These are phyloP conservation scores for Phylloporus sp. DNA, from an alignment of 768 basidiomycete genomes.

Conservation along the genomic window DNA sequence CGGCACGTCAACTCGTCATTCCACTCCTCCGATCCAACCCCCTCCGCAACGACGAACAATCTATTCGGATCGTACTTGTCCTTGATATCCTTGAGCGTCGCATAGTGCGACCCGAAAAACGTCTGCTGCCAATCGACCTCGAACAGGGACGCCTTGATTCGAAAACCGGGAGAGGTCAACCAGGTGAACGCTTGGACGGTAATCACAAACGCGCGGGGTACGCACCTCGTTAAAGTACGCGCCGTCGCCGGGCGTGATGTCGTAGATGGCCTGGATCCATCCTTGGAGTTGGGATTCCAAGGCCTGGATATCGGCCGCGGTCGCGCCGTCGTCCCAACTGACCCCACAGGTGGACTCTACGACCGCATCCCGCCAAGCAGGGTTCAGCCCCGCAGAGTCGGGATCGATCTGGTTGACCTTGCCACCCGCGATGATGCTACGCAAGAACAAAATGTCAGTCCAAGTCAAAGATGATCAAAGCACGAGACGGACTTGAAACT, in stretches of 20 bases:
- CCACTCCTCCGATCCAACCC: constrained; percentile 26
- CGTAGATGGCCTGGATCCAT: constrained; percentile 26
- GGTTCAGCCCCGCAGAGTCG: constrained; percentile 40
- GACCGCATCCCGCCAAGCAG: constrained; percentile 43
- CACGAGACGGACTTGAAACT: constrained; percentile 9
- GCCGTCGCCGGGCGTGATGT: constrained; percentile 31
- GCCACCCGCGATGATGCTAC: constrained; percentile 43
- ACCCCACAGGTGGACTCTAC: constrained; percentile 24
- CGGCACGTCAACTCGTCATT: constrained; percentile 11
- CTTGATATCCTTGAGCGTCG: constrained; percentile 39
- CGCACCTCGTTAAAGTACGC: constrained; percentile 48
- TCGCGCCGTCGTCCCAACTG: constrained; percentile 21
- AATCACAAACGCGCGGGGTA: not conserved
- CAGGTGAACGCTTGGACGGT: no score
- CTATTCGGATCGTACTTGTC: constrained; percentile 11
- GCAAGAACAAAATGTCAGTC: not conserved
- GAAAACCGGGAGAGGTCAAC: no score
- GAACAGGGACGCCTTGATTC: constrained; percentile 44
- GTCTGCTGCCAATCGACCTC: constrained; percentile 37
- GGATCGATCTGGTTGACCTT: constrained; percentile 36
- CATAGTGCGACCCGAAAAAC: constrained; percentile 46
- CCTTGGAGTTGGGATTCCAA: constrained; percentile 10
- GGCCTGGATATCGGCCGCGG: constrained; percentile 12
- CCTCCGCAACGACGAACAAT: constrained; percentile 11
- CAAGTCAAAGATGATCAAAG: not conserved